Base-by-base conservation (phyloP, 345 rosid species). In the Pugionium dolabratum region DNA sequence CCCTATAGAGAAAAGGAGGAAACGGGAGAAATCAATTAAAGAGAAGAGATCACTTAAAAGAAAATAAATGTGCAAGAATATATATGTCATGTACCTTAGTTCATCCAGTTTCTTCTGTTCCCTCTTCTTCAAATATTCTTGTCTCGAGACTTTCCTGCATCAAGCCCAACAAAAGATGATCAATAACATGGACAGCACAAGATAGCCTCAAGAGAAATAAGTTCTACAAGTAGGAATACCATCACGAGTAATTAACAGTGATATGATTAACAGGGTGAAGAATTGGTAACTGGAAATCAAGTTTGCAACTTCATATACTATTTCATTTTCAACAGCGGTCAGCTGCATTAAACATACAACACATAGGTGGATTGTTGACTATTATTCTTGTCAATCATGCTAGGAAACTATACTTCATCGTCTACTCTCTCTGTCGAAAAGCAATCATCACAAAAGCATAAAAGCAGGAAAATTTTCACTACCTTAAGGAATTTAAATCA, bases 51-150 rank as follows among this genome's bases (percentile, higher is more conserved):
- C 55, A 73, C 59, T 53, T 54, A 29, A 10, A 47, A 10, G 42
- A 30, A 57, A 30, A 36, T 28, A 26, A 67, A 47, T 27, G 7
- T 43, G 56, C 9, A 60, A 45, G 52, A 6, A 34, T 39, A 2
- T 56, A 36, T 40, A 37, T 54, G 55, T 69, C 48, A 49, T 40
- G 40, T 81, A 91, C 97, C 86, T 83, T 60, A 93, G 80, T 80
- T 93, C 98, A 50, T 93, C 98, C 78, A 93, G 75, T 79, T 93
- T 93, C 82, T 93, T 93, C 73, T 90, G 94, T 79, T 93, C 98
- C 74, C 98, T 86, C 77, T 90, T 90, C 84, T 90, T 93, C 43
- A 93, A 75, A 79, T 93, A 93, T 66, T 87, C 97, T 76, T 69
- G 94, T 72, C 98, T 82, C 65, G 98, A 93, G 62, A 90, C 81